Conservation (phyloP, 768 basidiomycete genomes). For the Lactifluus pinguis region DNA sequence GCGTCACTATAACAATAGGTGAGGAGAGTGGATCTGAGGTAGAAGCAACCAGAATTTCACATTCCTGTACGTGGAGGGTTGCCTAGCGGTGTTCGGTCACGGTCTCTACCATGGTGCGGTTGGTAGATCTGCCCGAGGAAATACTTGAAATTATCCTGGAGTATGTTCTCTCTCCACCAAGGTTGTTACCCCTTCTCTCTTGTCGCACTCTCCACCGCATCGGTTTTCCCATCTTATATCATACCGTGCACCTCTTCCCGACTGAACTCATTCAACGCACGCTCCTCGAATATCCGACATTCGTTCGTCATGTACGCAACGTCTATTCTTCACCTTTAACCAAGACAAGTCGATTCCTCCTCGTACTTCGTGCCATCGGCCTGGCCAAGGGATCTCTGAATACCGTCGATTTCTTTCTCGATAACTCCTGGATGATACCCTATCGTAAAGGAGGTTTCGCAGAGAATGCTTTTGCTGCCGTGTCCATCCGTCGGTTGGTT, state of each 20-base stretch:
- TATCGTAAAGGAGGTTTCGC: background rate
- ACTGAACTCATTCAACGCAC: background rate
- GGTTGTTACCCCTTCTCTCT: background rate
- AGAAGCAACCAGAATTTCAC: no score
- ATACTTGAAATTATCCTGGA: slow-evolving; percentile 2
- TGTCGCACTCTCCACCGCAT: slow-evolving; percentile 10
- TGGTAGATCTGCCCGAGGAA: slow-evolving; percentile 11
- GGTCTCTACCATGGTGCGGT: background rate
- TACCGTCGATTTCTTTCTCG: slow-evolving; percentile 7
- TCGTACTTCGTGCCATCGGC: slow-evolving; percentile 5
- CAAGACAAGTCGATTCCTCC: background rate
- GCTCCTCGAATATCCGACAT: background rate
- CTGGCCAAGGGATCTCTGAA: slow-evolving; percentile 7
- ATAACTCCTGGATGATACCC: background rate
- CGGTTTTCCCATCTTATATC: slow-evolving; percentile 10
- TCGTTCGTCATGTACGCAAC: slow-evolving; percentile 5
- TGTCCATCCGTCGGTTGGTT: slow-evolving; percentile 3
- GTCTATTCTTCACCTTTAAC: background rate
- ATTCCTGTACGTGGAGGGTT: no score
- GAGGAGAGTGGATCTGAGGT: no score
- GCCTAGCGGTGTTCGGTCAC: no score
- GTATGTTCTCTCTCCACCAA: background rate
- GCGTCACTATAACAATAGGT: no score
- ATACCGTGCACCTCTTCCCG: background rate
- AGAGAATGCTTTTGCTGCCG: background rate